These are phyloP conservation scores for Candida sp. DNA, from an alignment of 1,139 yeast species.

Conservation along the genomic window DNA sequence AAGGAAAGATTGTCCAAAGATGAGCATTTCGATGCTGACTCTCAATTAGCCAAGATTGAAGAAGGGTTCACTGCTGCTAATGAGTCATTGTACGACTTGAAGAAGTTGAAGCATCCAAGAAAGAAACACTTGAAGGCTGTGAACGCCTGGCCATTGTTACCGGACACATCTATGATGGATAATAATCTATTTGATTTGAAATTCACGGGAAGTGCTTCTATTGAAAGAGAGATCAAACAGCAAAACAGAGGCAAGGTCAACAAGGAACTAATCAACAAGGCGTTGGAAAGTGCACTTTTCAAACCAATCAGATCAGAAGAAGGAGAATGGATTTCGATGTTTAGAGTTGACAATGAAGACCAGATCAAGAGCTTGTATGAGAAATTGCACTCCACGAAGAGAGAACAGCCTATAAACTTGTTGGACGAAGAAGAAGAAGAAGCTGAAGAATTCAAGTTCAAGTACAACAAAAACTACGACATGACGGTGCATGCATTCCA, in stretches of 20 bases:
- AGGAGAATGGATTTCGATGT: constrained; percentile 86
- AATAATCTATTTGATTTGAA: constrained; percentile 73
- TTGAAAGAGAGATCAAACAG: constrained; percentile 43
- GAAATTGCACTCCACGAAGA: constrained; percentile 53
- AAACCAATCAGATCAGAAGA: constrained; percentile 75
- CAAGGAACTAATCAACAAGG: constrained; percentile 43
- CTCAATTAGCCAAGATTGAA: constrained; percentile 74
- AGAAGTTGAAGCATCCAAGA: constrained; percentile 71
- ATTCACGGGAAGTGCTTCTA: constrained; percentile 81
- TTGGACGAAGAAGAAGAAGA: constrained; percentile 46
- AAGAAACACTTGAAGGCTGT: constrained; percentile 78
- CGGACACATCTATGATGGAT: constrained; percentile 91
- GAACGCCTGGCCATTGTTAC: constrained; percentile 79
- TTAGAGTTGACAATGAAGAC: constrained; percentile 39
- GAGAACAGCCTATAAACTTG: constrained; percentile 48
- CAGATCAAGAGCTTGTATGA: constrained; percentile 41
- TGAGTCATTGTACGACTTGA: constrained; percentile 46
- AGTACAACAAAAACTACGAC: constrained; percentile 81
- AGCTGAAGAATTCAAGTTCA: constrained; percentile 50
- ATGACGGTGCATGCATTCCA: constrained; percentile 59
- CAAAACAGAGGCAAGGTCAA: constrained; percentile 42
- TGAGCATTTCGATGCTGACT: constrained; percentile 58
- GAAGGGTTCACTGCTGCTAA: constrained; percentile 70
- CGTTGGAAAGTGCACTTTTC: constrained; percentile 68
- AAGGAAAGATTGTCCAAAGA: constrained; percentile 20